Evolutionary conservation across 176 grass and related monocot genomes (phyloP), one percentile per base, ranked within the genome.

Genomic region (Avena insularis): DNA sequence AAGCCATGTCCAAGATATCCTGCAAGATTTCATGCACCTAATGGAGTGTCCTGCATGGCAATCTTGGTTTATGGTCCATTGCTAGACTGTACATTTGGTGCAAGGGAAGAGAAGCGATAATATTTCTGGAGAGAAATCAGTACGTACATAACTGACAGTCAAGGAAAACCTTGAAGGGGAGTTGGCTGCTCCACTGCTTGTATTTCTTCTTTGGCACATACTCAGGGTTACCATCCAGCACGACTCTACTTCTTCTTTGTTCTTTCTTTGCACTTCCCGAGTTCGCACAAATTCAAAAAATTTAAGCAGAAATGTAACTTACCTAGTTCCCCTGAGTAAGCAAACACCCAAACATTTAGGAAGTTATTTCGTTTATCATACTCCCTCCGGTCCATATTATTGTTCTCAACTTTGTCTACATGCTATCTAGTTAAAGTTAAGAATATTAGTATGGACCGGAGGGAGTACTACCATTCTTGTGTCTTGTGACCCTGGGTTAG

Each of bases 1-100:
- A 73, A 45, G 48, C 45, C 68, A 10, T 84, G 6, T 53, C 65
- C 25, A 84, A 10, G 65, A 89, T 89, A 17, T 46, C 61, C 0
- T 84, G 29, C n/a, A 80, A 64, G 31, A 88, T 60, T 14, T 15
- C 65, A 71, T 63, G 81, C 20, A 11, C 14, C 4, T 27, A 21
- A 6, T 72, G 87, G 54, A 72, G 74, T 0, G 53, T 72, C 14
- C 20, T 88, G 75, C 64, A 79, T 4, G 51, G 20, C 6, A 69
- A 62, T 29, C 43, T 79, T 72, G 13, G 54, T 45, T 62, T 50
- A 79, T 83, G 12, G 72, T 89, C 87, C 87, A 79, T 89, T 75
- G 36, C 50, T 33, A 59, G 55, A 15, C 15, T 35, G 36, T 25
- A 20, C 71, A 58, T 49, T 49, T 33, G 11, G 62, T 65, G 25